Evolutionary conservation across 768 basidiomycete species (phyloP).

Genomic region (Lentinula boryana): DNA sequence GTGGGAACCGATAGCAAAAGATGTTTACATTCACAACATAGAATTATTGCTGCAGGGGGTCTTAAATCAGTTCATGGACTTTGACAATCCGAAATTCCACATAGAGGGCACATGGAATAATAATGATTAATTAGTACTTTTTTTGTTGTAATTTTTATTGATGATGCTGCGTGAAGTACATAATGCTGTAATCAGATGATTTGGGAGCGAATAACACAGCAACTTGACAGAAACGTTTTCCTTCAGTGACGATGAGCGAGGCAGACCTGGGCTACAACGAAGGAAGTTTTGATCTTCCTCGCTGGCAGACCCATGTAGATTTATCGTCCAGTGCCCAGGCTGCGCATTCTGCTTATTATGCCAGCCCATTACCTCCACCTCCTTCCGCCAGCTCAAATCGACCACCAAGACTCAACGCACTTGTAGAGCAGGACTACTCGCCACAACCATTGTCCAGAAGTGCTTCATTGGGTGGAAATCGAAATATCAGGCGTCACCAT

Average conservation of each 20-base stretch:
- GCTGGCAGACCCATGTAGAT: slow-evolving; percentile 66
- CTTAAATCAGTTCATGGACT: slow-evolving; percentile 62
- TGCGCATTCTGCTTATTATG: slow-evolving; percentile 56
- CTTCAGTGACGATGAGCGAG: slow-evolving; percentile 1
- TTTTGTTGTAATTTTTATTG: background rate
- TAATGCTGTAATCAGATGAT: slow-evolving; percentile 3
- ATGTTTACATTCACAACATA: slow-evolving; percentile 56
- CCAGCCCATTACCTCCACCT: slow-evolving; percentile 46
- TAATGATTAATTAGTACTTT: background rate
- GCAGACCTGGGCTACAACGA: slow-evolving; percentile 6
- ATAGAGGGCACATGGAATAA: slow-evolving; percentile 18
- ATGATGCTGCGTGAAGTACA: background rate
- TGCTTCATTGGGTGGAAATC: slow-evolving; percentile 52
- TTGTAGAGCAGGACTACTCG: slow-evolving; percentile 56
- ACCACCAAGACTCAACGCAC: slow-evolving; percentile 44
- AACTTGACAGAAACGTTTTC: slow-evolving; percentile 2
- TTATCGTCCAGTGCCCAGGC: slow-evolving; percentile 35
- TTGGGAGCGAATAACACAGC: slow-evolving; percentile 3
- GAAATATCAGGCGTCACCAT: slow-evolving; percentile 59
- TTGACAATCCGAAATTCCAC: slow-evolving; percentile 39
- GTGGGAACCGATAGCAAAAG: slow-evolving; percentile 56
- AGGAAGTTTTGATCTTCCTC: slow-evolving; percentile 67
- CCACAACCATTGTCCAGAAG: slow-evolving; percentile 46
- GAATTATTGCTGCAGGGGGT: slow-evolving; percentile 64
- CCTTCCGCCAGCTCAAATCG: slow-evolving; percentile 22